These are phyloP conservation scores for Arthrobotrys iridis DNA, from an alignment of 2,329 filamentous ascomycete genomes.

Conservation along the genomic window DNA sequence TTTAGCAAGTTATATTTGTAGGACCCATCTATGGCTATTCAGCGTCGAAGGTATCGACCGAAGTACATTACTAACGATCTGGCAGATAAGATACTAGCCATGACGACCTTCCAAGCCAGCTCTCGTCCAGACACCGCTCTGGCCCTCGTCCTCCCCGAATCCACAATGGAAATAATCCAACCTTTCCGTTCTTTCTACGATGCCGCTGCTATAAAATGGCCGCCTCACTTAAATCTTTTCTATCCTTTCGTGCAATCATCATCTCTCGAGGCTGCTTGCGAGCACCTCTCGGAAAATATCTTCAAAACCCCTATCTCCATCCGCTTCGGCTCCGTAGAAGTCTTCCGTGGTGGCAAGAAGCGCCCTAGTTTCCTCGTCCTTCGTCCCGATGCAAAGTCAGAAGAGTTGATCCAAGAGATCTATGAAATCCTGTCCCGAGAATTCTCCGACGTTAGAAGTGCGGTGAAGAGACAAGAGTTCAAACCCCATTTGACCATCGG, in stretches of 20 bases:
- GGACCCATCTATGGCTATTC: no score
- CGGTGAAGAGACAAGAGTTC: slow-evolving; percentile 58
- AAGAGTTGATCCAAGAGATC: slow-evolving; percentile 38
- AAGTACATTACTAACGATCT: background rate
- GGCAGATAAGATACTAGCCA: slow-evolving; percentile 5
- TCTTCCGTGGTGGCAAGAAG: slow-evolving; percentile 40
- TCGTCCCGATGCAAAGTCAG: slow-evolving; percentile 51
- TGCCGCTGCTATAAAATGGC: slow-evolving; percentile 71
- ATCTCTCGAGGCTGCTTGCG: slow-evolving; percentile 63
- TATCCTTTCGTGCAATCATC: slow-evolving; percentile 72
- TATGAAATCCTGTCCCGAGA: slow-evolving; percentile 37
- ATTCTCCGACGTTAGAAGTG: slow-evolving; percentile 36
- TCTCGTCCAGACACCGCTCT: slow-evolving; percentile 31
- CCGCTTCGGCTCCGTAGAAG: slow-evolving; percentile 39
- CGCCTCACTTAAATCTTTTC: slow-evolving; percentile 73
- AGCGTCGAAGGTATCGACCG: no score
- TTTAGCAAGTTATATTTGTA: slow-evolving; percentile 1
- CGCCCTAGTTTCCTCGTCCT: slow-evolving; percentile 41
- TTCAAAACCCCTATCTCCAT: slow-evolving; percentile 28
- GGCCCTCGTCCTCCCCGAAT: slow-evolving; percentile 60
- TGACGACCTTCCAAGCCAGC: slow-evolving; percentile 26
- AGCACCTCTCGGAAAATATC: slow-evolving; percentile 61
- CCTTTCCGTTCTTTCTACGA: slow-evolving; percentile 71
- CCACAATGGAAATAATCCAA: slow-evolving; percentile 61
- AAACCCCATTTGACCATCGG: slow-evolving; percentile 71